Conservation (phyloP, 257 asterid genomes). For the Capsicum rhomboideum region DNA sequence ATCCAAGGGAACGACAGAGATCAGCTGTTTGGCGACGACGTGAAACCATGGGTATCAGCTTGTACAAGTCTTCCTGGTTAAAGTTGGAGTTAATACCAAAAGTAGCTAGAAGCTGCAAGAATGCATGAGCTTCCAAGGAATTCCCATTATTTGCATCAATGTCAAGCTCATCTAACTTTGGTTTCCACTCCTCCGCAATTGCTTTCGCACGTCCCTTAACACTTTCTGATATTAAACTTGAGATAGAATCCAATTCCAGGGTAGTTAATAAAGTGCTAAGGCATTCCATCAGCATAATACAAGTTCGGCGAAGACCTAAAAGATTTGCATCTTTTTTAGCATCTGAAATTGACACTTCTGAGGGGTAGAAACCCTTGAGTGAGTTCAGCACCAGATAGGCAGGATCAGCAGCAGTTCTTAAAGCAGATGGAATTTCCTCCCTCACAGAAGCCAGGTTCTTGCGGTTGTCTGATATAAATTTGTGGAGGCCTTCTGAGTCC, state of each 20-base stretch:
- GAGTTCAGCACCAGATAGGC: slow-evolving; percentile 76
- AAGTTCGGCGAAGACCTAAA: slow-evolving; percentile 86
- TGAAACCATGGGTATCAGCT: slow-evolving; percentile 94
- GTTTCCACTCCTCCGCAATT: slow-evolving; percentile 95
- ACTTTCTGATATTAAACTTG: slow-evolving; percentile 41
- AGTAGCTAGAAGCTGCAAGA: slow-evolving; percentile 88
- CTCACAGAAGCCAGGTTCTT: slow-evolving; percentile 71
- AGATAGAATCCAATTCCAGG: slow-evolving; percentile 34
- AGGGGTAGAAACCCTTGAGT: slow-evolving; percentile 76
- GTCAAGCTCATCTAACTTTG: slow-evolving; percentile 78
- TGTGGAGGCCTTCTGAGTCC: slow-evolving; percentile 84
- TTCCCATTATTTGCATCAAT: slow-evolving; percentile 92
- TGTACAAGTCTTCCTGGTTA: slow-evolving; percentile 66
- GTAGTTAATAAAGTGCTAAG: slow-evolving; percentile 48
- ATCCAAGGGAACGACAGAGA: slow-evolving; percentile 85
- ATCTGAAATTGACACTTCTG: slow-evolving; percentile 48
- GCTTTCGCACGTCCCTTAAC: slow-evolving; percentile 70
- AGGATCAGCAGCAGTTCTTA: slow-evolving; percentile 69
- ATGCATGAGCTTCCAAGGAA: slow-evolving; percentile 97
- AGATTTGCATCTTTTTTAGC: slow-evolving; percentile 76
- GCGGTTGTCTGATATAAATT: slow-evolving; percentile 92
- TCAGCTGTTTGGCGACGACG: slow-evolving; percentile 99
- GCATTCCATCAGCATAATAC: slow-evolving; percentile 97
- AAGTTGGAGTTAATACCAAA: slow-evolving; percentile 81
- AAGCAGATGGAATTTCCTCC: slow-evolving; percentile 87